phyloP scores from a whole-genome alignment of 768 basidiomycete species.

The Trametes coccinea region DNA sequence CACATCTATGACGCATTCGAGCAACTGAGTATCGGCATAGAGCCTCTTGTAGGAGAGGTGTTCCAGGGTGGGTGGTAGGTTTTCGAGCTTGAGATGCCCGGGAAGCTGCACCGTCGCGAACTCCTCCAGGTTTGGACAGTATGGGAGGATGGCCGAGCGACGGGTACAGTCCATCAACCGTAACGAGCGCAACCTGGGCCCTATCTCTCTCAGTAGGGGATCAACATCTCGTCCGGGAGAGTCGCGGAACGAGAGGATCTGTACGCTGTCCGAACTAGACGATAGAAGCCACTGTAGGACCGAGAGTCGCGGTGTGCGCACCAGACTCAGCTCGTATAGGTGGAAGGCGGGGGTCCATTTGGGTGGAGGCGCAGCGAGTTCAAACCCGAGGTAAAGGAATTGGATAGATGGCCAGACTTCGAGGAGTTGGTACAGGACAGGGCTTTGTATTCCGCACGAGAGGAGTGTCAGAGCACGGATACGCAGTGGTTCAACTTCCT shows the following conservation, averaged over 20 bases:
- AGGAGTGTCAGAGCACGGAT: constrained; percentile 38
- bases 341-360: constrained; percentile 22
- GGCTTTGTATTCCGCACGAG: constrained; percentile 42
- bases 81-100: constrained; percentile 33
- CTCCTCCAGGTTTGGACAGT: constrained; percentile 43
- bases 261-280: constrained; percentile 36
- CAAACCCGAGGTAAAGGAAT: constrained; percentile 41
- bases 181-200: constrained; percentile 43
- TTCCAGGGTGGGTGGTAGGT: constrained; percentile 40
- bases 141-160: constrained; percentile 35
- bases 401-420: constrained; percentile 38
- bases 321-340: constrained; percentile 44
- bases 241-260: constrained; percentile 44
- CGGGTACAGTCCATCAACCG: constrained; percentile 40
- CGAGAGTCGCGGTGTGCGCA: constrained; percentile 34
- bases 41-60: constrained; percentile 42
- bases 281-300: constrained; percentile 44
- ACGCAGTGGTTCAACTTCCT: neutral
- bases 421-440: constrained; percentile 45
- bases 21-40: constrained; percentile 22
- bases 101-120: constrained; percentile 41
- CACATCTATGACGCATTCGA: constrained; percentile 34
- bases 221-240: constrained; percentile 31
- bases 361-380: constrained; percentile 38
- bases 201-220: constrained; percentile 31